Percentiles rank a stretch among this genome's conserved stretches.
Conservation (phyloP, 305 asterid genomes). For the Solanum hybrid region DNA sequence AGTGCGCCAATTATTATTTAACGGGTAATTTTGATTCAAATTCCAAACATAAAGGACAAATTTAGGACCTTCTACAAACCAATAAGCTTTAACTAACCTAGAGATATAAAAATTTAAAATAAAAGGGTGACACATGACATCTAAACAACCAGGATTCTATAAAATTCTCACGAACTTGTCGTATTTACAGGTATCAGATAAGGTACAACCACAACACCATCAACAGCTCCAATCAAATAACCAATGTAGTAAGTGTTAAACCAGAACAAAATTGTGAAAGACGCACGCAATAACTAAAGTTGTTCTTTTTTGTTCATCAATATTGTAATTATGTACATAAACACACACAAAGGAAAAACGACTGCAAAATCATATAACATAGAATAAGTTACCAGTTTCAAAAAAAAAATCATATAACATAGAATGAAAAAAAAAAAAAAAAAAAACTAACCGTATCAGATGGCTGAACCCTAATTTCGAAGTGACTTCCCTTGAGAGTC, state of each 20-base stretch:
- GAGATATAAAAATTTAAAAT: background rate
- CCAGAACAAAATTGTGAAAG: background rate
- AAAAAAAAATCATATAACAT: background rate
- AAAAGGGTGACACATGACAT: background rate
- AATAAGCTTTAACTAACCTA: background rate
- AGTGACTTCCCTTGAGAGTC: slow-evolving; percentile 94
- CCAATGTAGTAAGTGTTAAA: background rate
- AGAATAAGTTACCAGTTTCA: no score
- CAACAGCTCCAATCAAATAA: background rate
- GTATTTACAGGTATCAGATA: background rate
- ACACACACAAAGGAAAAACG: background rate
- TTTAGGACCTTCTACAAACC: background rate
- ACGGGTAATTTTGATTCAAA: background rate
- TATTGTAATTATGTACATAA: background rate
- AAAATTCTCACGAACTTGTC: background rate
- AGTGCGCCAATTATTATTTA: background rate
- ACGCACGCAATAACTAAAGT: background rate
- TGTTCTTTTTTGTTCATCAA: background rate
- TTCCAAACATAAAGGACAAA: background rate
- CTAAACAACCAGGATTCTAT: background rate
- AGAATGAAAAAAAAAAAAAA: background rate
- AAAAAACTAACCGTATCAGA: slow-evolving; percentile 56
- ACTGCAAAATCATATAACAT: background rate
- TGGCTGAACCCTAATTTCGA: slow-evolving; percentile 71
- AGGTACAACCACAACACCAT: background rate